Conservation (phyloP, 805 yeast genomes). For the Suhomyces sp. region DNA sequence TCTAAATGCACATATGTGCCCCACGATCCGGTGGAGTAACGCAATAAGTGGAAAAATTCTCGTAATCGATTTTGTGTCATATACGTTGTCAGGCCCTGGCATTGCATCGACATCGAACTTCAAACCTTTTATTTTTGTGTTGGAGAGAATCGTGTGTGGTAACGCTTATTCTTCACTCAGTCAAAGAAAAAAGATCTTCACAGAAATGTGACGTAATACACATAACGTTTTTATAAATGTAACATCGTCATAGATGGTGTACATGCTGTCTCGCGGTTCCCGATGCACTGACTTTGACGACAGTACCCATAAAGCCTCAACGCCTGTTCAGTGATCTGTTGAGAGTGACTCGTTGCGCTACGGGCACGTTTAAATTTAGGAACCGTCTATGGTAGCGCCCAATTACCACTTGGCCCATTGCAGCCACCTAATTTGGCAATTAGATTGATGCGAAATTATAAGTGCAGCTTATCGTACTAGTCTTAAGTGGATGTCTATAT, state of each 20-base stretch:
- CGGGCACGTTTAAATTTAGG: too few species aligned
- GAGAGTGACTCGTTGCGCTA: too few species aligned
- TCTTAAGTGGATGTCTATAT: background rate
- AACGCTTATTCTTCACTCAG: background rate
- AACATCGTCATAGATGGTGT: too few species aligned
- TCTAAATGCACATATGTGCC: background rate
- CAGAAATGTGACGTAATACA: too few species aligned
- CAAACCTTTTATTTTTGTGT: background rate
- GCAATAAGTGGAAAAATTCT: background rate
- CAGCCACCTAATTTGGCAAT: background rate
- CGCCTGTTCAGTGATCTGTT: background rate
- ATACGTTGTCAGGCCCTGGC: background rate
- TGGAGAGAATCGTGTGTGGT: background rate
- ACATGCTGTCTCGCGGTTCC: too few species aligned
- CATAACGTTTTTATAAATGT: too few species aligned
- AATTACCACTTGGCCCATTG: background rate
- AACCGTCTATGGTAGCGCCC: background rate
- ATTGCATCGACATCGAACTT: background rate
- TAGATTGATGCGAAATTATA: background rate
- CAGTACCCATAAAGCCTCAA: background rate
- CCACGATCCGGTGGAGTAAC: background rate
- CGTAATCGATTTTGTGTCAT: background rate
- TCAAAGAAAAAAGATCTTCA: too few species aligned
- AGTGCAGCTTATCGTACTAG: background rate
- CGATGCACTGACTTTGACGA: background rate